These are phyloP conservation scores for Saksenaea oblongispora DNA, from an alignment of 371 early-diverging fungal species.

Conservation along the genomic window DNA sequence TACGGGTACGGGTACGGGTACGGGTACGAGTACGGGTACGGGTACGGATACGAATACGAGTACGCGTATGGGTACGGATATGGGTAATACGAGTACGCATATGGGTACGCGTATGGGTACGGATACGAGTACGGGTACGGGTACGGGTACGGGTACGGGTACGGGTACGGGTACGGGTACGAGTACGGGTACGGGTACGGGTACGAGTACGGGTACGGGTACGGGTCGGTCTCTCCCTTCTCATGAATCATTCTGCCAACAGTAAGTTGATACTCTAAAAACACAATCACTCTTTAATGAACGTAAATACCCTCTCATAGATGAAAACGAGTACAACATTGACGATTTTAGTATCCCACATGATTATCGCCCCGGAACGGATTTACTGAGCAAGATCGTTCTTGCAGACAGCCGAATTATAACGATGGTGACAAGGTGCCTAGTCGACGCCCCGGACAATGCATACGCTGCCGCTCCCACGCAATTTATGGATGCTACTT, in stretches of 20 bases:
- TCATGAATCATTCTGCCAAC: neutral
- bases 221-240: neutral
- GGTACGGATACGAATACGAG: no score
- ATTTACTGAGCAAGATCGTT: neutral
- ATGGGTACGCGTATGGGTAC: no score
- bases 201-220: no score
- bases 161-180: no score
- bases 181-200: no score
- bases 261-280: neutral
- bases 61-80: no score
- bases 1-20: no score
- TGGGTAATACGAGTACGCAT: no score
- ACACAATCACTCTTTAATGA: neutral
- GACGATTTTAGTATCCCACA: neutral
- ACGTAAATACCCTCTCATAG: neutral
- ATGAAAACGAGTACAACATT: conserved; percentile 15
- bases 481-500: neutral
- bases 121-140: no score
- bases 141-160: no score
- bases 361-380: neutral
- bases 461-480: neutral
- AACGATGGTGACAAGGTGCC: neutral
- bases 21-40: no score
- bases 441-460: neutral
- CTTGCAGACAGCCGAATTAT: neutral